Base-by-base conservation (phyloP, 2,329 filamentous ascomycete species). In the Penicillium hordei region DNA sequence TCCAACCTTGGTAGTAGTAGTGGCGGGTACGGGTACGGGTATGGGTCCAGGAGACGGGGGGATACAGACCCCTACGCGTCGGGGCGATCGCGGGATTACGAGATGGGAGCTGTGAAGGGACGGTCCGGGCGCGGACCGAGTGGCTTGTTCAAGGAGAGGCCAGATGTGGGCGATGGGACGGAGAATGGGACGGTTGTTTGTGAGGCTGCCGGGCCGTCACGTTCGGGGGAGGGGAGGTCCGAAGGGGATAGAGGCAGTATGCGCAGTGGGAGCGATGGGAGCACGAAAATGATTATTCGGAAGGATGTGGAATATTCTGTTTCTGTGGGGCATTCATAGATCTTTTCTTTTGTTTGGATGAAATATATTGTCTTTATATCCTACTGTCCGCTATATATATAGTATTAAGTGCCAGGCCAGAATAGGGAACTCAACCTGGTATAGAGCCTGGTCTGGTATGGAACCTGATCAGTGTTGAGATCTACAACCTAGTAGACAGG, bases 281-380 rank as follows among this genome's bases (percentile, higher is more conserved):
- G 48, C n/a, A 51, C 36, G n/a, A 51, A 19, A 3, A 51, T 51
- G 48, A 51, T 51, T 21, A 51, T 51, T 33, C 48, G 48, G 25
- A 42, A 42, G 13, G 36, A 51, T 15, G n/a, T 51, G 8, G 36
- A 42, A 19, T 51, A 51, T 51, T 42, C 48, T 13, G 48, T 51
- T 13, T 51, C 36, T n/a, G 48, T 51, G n/a, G 36, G n/a, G 2
- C n/a, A 31, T 23, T 29, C 36, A 42, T 51, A 51, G 8, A 40
- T 21, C n/a, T 12, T 51, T 51, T 23, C 12, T n/a, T 39, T 50
- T 51, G 25, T 42, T n/a, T 51, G 7, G 25, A 31, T 42, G 7
- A 6, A 31, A 49, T 10, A 40, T 7, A 48, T 17, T 5, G 3
- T 29, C 4, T 19, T 29, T 9, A 4, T 36, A 40, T 12, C 10